Evolutionary conservation across 768 basidiomycete species (phyloP).

Genomic region (Gloeostereum incarnatum): DNA sequence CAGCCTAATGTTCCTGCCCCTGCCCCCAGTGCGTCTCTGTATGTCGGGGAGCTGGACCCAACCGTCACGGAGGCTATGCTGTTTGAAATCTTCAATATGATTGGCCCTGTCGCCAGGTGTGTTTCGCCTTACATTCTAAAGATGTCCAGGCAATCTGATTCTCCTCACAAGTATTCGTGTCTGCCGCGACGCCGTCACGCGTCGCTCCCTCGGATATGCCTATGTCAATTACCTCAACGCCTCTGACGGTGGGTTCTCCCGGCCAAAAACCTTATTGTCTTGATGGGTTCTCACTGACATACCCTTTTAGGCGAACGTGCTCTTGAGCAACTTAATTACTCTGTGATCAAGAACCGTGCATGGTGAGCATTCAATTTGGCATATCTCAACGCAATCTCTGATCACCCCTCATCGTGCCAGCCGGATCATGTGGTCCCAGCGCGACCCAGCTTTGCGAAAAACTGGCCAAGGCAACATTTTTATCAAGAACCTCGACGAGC

Average conservation of each 20-base stretch:
- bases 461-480: conserved; percentile 99
- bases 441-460: conserved; percentile 98
- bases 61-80: conserved; percentile 99
- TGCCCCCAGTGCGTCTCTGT: conserved; percentile 86
- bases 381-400: conserved; percentile 7
- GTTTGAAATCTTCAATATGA: conserved; percentile 99
- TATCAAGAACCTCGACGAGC: conserved; percentile 98
- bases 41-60: conserved; percentile 97
- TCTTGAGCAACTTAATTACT: conserved; percentile 98
- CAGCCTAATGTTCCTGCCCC: conserved; percentile 45
- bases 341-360: conserved; percentile 94
- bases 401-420: conserved; percentile 26
- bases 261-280: background rate
- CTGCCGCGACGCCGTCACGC: conserved; percentile 98
- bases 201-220: conserved; percentile 98
- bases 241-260: conserved; percentile 61
- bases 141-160: conserved; percentile 4
- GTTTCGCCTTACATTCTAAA: conserved; percentile 15
- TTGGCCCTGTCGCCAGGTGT: conserved; percentile 95
- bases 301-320: conserved; percentile 77
- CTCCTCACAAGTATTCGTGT: conserved; percentile 75
- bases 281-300: conserved; percentile 4
- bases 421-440: conserved; percentile 99
- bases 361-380: conserved; percentile 44
- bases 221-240: conserved; percentile 99